Evolutionary conservation across 371 early-diverging fungal species (phyloP).

Genomic region (Catenaria anguillulae): DNA sequence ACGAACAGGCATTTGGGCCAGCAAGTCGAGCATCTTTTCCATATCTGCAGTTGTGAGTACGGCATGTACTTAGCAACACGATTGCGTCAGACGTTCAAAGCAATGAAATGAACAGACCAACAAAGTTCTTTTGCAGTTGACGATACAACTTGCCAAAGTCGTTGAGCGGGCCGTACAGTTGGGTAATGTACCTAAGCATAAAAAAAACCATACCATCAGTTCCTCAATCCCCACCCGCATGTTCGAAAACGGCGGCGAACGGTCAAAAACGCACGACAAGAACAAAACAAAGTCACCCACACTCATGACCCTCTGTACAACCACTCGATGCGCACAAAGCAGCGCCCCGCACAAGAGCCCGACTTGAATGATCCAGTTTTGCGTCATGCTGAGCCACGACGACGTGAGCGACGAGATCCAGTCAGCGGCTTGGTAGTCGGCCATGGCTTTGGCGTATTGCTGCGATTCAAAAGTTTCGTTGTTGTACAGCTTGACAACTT

Average conservation of each 20-base stretch:
- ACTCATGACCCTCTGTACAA: slow-evolving; percentile 41
- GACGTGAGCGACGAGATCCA: slow-evolving; percentile 50
- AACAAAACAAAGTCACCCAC: slow-evolving; percentile 76
- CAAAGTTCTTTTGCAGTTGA: slow-evolving; percentile 65
- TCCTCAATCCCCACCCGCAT: background rate
- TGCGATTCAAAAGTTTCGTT: slow-evolving; percentile 61
- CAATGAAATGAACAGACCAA: too few relatives aligned
- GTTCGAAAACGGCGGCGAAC: too few relatives aligned
- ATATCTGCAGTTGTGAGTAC: too few relatives aligned
- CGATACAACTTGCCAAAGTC: slow-evolving; percentile 31
- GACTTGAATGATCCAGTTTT: slow-evolving; percentile 65
- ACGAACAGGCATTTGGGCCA: slow-evolving; percentile 53
- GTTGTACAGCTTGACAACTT: slow-evolving; percentile 79
- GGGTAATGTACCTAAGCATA: slow-evolving; percentile 61
- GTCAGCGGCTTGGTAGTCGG: slow-evolving; percentile 66
- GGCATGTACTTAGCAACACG: too few relatives aligned
- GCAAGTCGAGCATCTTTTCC: slow-evolving; percentile 81
- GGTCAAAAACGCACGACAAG: too few relatives aligned
- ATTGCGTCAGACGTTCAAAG: too few relatives aligned
- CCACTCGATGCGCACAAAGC: slow-evolving; percentile 59
- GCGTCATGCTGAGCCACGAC: slow-evolving; percentile 62
- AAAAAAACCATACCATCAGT: slow-evolving; percentile 19
- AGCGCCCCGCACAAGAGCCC: slow-evolving; percentile 57
- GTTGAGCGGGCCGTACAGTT: slow-evolving; percentile 25
- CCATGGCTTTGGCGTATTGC: slow-evolving; percentile 56